phyloP scores from a whole-genome alignment of 1,284 basidiomycete genomes.

The Coriolopsis trogii region DNA sequence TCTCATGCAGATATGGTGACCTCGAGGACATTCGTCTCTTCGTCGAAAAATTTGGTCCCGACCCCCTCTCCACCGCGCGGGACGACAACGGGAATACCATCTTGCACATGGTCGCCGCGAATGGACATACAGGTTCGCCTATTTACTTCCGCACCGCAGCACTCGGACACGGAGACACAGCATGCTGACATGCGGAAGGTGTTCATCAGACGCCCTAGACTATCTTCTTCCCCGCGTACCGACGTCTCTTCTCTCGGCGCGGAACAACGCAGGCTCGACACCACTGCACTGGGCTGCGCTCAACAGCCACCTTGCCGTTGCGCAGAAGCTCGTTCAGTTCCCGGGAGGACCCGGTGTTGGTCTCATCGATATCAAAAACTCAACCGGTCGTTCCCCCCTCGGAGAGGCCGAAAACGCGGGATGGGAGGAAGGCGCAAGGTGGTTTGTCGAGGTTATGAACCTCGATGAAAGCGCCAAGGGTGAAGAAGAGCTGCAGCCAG shows the following conservation, averaged over 20 bases:
- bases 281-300: constrained; percentile 88
- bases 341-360: constrained; percentile 58
- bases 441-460: constrained; percentile 78
- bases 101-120: constrained; percentile 85
- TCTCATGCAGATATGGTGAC: constrained; percentile 86
- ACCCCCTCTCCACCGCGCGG: constrained; percentile 52
- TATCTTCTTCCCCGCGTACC: constrained; percentile 70
- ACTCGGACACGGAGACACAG: constrained; percentile 1
- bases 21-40: constrained; percentile 75
- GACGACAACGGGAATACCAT: constrained; percentile 81
- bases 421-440: constrained; percentile 80
- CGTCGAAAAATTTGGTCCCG: constrained; percentile 57
- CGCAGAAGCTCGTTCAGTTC: constrained; percentile 67
- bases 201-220: constrained; percentile 65
- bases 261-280: constrained; percentile 76
- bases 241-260: constrained; percentile 55
- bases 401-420: constrained; percentile 76
- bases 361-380: constrained; percentile 76
- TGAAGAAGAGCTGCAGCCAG: constrained; percentile 39
- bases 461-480: constrained; percentile 52
- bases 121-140: constrained; percentile 77
- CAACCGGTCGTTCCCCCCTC: constrained; percentile 68
- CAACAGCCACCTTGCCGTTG: constrained; percentile 73
- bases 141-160: background rate
- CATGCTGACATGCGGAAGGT: constrained; percentile 48